phyloP scores from a whole-genome alignment of 805 yeast species.

The Candida verbasci region DNA sequence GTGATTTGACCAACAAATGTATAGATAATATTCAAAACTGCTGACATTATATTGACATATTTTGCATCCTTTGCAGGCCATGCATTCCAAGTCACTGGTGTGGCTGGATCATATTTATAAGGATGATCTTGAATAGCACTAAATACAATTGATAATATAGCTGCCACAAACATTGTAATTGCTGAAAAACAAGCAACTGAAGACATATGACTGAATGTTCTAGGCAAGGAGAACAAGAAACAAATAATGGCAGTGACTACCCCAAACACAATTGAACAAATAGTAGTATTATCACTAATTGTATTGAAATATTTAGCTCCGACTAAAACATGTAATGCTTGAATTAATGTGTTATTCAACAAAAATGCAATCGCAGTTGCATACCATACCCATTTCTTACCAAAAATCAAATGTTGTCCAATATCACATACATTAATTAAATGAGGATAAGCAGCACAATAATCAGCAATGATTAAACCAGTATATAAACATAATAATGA shows the following conservation, averaged over 20 bases:
- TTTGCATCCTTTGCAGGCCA: constrained; percentile 54
- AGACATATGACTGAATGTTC: constrained; percentile 53
- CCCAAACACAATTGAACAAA: constrained; percentile 51
- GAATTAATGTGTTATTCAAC: constrained; percentile 53
- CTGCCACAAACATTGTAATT: constrained; percentile 54
- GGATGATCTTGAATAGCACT: constrained; percentile 53
- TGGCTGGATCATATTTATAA: constrained; percentile 27
- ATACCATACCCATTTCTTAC: constrained; percentile 49
- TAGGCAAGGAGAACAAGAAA: constrained; percentile 48
- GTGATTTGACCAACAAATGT: constrained; percentile 64
- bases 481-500: constrained; percentile 51
- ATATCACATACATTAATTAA: constrained; percentile 53
- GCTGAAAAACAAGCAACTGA: constrained; percentile 51
- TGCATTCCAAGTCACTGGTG: constrained; percentile 40
- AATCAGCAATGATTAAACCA: constrained; percentile 51
- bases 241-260: constrained; percentile 48
- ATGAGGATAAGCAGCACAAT: constrained; percentile 50
- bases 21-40: constrained; percentile 55
- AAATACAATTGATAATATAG: constrained; percentile 47
- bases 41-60: constrained; percentile 51
- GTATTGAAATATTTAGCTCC: constrained; percentile 60
- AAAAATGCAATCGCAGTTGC: constrained; percentile 53
- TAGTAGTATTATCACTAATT: constrained; percentile 39
- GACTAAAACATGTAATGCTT: constrained; percentile 55
- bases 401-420: constrained; percentile 54